Percentiles rank a stretch among this genome's conserved stretches.
These are phyloP conservation scores for Penicillium sp. DNA, from an alignment of 2,329 filamentous ascomycete species.

Conservation along the genomic window DNA sequence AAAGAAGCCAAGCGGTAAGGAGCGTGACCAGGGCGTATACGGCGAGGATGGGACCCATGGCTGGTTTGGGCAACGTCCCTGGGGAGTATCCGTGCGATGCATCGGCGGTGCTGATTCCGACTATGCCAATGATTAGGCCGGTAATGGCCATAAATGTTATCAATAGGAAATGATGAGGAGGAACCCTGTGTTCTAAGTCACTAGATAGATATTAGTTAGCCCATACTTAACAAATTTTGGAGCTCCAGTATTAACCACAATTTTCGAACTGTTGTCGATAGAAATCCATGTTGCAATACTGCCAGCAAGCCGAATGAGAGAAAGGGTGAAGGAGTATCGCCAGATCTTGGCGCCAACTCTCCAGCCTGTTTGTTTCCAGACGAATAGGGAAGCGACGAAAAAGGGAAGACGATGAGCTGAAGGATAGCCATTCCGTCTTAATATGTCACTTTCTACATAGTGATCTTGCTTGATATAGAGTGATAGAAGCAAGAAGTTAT, in stretches of 20 bases:
- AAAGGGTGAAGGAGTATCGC: constrained; percentile 30
- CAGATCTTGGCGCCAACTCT: constrained; percentile 30
- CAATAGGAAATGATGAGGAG: constrained; percentile 8
- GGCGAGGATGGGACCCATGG: constrained; percentile 29
- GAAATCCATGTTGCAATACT: constrained; percentile 26
- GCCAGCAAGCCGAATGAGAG: constrained; percentile 32
- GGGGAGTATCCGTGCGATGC: constrained; percentile 6
- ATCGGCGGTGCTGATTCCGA: constrained; percentile 19
- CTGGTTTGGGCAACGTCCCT: constrained; percentile 18
- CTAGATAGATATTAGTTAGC: not conserved
- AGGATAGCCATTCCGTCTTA: constrained; percentile 32
- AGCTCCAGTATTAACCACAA: constrained; percentile 7
- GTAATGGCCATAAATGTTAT: constrained; percentile 18
- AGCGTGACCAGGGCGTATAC: constrained; percentile 21
- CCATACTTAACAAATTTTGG: not conserved
- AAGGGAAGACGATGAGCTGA: constrained; percentile 31
- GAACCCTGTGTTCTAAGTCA: constrained; percentile 16
- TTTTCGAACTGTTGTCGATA: constrained; percentile 21
- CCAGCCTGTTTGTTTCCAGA: constrained; percentile 31
- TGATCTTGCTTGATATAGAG: not conserved
- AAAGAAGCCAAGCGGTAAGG: constrained; percentile 16
- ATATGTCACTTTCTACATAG: constrained; percentile 26
- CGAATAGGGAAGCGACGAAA: constrained; percentile 28
- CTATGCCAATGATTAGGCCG: constrained; percentile 28
- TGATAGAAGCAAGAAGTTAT: not conserved